Evolutionary conservation across 495 filamentous ascomycete species (phyloP), one percentile per base, ranked within the genome.

Genomic region (Amniculicola lignicola): DNA sequence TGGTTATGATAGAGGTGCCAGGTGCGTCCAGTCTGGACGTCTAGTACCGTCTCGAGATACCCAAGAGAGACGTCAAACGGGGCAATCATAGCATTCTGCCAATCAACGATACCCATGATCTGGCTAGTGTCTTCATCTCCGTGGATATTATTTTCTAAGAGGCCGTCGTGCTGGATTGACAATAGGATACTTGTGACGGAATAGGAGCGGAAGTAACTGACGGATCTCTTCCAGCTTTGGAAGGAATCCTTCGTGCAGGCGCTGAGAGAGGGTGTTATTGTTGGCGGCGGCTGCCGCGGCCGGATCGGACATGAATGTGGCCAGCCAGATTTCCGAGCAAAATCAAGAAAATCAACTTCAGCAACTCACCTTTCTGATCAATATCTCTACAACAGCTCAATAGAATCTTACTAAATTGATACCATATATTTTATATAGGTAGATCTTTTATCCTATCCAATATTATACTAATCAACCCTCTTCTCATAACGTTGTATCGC

Each of bases 1-100:
- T 44, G 21, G 41, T 44, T 21, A 44, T 15, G 41, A 44, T 44
- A 22, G 41, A 44, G 25, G 41, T 14, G 22, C 41, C 41, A 44
- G 22, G 16, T 12, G 10, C 6, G 12, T 22, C 16, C 21, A 44
- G 21, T 44, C 41, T 44, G 41, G 22, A 44, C 21, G 41, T 22
- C 41, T 22, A 44, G 41, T 14, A 44, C 25, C 4, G 41, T 44
- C 19, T 44, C 41, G 41, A 44, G 41, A 44, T 22, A 15, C 9
- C 41, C 41, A 15, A 44, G 41, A 9, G 41, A 44, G 6, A 19
- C 19, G 16, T 22, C 41, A 19, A 44, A 44, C 15, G 41, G 41
- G 41, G 41, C 41, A 25, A 44, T 23, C 16, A 14, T 44, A 44
- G 41, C 21, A 19, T 44, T 22, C 3, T 15, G 16, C 41, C 41